phyloP scores from a whole-genome alignment of 805 yeast genomes.

The Pichia eremophila region DNA sequence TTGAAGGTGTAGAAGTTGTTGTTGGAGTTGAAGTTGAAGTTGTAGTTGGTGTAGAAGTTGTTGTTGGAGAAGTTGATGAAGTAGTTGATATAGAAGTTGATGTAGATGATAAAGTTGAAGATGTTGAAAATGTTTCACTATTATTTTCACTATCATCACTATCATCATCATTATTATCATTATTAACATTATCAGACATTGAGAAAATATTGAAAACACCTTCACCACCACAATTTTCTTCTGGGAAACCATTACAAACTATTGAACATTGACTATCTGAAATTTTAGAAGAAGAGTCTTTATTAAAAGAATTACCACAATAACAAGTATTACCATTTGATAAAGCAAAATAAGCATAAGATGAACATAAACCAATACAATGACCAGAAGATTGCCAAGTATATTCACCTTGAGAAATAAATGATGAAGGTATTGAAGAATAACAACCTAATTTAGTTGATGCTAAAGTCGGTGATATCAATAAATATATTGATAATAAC shows the following conservation, averaged over 20 bases:
- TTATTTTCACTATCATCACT: slow-evolving; percentile 7
- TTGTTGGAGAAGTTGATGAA: slow-evolving; percentile 6
- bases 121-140: slow-evolving; percentile 1
- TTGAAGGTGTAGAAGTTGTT: too few relatives aligned
- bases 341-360: slow-evolving; percentile 40
- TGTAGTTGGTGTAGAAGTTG: slow-evolving; percentile 2
- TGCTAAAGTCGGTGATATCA: not conserved
- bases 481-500: not conserved
- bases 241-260: slow-evolving; percentile 53
- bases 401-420: slow-evolving; percentile 37
- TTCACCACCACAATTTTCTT: slow-evolving; percentile 50
- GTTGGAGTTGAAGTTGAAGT: too few relatives aligned
- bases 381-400: slow-evolving; percentile 50
- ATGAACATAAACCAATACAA: slow-evolving; percentile 37
- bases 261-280: slow-evolving; percentile 31
- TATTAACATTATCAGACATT: slow-evolving; percentile 19
- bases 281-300: slow-evolving; percentile 1
- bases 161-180: not conserved
- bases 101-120: slow-evolving; percentile 8
- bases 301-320: slow-evolving; percentile 46
- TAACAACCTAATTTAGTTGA: slow-evolving; percentile 30
- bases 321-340: slow-evolving; percentile 49
- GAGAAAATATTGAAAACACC: slow-evolving; percentile 39
- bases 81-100: slow-evolving; percentile 12
- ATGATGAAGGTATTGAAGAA: slow-evolving; percentile 27